Conservation (phyloP, 768 basidiomycete species). For the Lentinula lateritia region DNA sequence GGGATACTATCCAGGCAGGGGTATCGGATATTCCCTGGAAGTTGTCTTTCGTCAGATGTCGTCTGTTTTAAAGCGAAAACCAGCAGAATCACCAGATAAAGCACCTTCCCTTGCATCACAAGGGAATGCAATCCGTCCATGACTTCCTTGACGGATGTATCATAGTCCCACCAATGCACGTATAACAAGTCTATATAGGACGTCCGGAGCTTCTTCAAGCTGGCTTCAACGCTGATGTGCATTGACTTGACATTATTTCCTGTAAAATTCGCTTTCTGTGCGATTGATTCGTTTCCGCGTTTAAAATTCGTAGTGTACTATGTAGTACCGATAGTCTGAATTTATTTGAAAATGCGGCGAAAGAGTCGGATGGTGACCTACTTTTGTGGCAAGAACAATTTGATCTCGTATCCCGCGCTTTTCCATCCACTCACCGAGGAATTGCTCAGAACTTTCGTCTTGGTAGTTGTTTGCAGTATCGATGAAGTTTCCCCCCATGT, state of each 20-base stretch:
- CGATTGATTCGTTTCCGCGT: conserved; percentile 14
- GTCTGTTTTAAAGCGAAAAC: not conserved
- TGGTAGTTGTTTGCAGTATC: conserved; percentile 48
- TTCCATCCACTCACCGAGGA: conserved; percentile 51
- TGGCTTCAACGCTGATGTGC: conserved; percentile 18
- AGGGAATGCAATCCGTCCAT: conserved; percentile 32
- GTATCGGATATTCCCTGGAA: conserved; percentile 30
- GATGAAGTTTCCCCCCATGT: conserved; percentile 43
- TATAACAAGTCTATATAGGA: conserved; percentile 40
- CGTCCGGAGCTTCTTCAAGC: conserved; percentile 27
- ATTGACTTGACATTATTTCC: conserved; percentile 46
- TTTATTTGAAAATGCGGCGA: no score
- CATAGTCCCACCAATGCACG: conserved; percentile 41
- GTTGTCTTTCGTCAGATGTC: not conserved
- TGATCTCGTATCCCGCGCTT: conserved; percentile 40
- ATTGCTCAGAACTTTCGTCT: conserved; percentile 47
- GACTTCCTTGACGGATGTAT: conserved; percentile 25
- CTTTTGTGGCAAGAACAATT: conserved; percentile 43
- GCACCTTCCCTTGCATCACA: conserved; percentile 38
- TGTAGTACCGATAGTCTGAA: no score
- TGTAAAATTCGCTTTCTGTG: conserved; percentile 31
- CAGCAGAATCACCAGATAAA: conserved; percentile 19
- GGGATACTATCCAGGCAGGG: conserved; percentile 34
- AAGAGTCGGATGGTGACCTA: conserved; percentile 13
- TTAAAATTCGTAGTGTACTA: conserved; percentile 30